These are phyloP conservation scores for Trametes villosa DNA, from an alignment of 768 basidiomycete genomes.

Conservation along the genomic window DNA sequence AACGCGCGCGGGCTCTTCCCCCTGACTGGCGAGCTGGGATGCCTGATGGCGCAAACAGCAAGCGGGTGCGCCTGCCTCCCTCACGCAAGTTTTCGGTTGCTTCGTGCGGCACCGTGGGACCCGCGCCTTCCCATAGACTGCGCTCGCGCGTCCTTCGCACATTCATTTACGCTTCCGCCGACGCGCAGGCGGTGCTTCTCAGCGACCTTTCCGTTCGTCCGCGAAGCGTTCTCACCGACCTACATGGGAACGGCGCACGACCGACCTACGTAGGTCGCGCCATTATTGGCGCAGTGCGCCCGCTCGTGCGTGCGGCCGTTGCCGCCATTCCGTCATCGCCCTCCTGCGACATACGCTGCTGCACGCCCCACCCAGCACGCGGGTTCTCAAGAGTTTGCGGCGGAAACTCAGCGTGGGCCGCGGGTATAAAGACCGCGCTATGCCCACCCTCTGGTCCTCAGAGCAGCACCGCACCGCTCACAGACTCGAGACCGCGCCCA, in stretches of 20 bases:
- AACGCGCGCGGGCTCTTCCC: neutral
- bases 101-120: slow-evolving; percentile 4
- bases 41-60: neutral
- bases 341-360: neutral
- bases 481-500: neutral
- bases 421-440: slow-evolving; percentile 1
- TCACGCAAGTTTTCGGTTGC: neutral
- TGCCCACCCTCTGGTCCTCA: neutral
- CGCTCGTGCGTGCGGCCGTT: neutral
- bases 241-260: slow-evolving; percentile 12
- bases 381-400: neutral
- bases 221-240: slow-evolving; percentile 10
- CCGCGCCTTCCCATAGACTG: slow-evolving; percentile 10
- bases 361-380: neutral
- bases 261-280: slow-evolving; percentile 6
- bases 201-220: neutral
- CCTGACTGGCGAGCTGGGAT: neutral
- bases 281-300: slow-evolving; percentile 1
- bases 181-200: neutral
- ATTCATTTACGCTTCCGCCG: slow-evolving; percentile 2
- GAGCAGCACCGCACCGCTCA: slow-evolving; percentile 6
- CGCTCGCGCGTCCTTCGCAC: slow-evolving; percentile 2
- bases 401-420: neutral
- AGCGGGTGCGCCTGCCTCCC: neutral
- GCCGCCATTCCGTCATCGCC: neutral